A percentile compares a stretch with the other conserved stretches of the same genome.
phyloP scores from a whole-genome alignment of 768 basidiomycete genomes.

The Collybiopsis confluens region DNA sequence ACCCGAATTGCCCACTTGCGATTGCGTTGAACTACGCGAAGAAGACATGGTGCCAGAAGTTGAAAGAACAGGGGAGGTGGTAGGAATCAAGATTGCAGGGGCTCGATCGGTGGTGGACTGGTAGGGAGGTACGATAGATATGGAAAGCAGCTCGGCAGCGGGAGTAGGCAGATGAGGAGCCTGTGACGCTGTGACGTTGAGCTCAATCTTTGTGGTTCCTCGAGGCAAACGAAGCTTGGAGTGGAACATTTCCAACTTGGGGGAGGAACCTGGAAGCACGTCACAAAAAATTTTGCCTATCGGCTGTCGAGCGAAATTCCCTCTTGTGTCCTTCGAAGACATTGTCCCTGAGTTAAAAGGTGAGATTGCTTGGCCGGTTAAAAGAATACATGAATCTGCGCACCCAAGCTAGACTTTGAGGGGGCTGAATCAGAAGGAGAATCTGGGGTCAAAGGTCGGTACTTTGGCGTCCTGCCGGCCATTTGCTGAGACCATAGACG shows the following conservation, averaged over 20 bases:
- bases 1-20: conserved; percentile 5
- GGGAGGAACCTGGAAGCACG: not conserved
- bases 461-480: conserved; percentile 27
- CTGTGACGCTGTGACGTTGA: not conserved
- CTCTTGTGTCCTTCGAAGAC: not conserved
- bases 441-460: conserved; percentile 24
- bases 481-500: conserved; percentile 75
- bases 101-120: not conserved
- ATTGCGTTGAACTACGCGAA: conserved; percentile 18
- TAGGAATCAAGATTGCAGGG: not conserved
- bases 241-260: not conserved
- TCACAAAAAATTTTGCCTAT: conserved; percentile 12
- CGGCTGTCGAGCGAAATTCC: not conserved
- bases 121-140: conserved; percentile 7
- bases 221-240: conserved; percentile 1
- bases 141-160: conserved; percentile 5
- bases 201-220: not conserved
- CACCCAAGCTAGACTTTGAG: not conserved
- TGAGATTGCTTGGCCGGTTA: not conserved
- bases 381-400: not conserved
- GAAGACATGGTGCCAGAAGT: not conserved
- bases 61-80: not conserved
- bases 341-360: not conserved
- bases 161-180: conserved; percentile 5
- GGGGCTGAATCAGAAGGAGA: conserved; percentile 2